phyloP scores from a whole-genome alignment of 495 filamentous ascomycete species.

The Aspergillus leporis region DNA sequence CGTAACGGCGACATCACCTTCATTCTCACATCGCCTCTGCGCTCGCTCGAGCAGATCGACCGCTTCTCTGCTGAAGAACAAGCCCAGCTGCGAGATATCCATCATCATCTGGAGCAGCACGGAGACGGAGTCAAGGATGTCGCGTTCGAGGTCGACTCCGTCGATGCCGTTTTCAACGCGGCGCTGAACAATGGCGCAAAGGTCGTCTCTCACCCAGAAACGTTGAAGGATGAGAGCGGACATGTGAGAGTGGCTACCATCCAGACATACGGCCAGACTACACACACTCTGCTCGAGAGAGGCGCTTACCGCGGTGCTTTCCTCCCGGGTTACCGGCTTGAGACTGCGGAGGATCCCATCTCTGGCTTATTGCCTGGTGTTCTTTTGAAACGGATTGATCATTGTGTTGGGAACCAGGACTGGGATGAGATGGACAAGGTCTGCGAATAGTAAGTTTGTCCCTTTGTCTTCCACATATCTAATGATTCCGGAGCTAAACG shows the following conservation, averaged over 20 bases:
- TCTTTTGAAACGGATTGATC: conserved; percentile 73
- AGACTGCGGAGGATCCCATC: conserved; percentile 48
- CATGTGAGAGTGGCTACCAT: conserved; percentile 71
- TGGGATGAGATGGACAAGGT: conserved; percentile 84
- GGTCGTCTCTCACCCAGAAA: conserved; percentile 57
- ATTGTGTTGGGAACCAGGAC: conserved; percentile 92
- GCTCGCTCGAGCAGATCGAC: conserved; percentile 51
- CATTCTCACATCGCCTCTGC: conserved; percentile 79
- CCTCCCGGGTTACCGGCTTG: conserved; percentile 72
- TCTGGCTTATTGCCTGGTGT: conserved; percentile 56
- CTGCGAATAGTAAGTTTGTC: conserved; percentile 64
- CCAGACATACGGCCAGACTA: conserved; percentile 87
- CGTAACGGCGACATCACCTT: conserved; percentile 76
- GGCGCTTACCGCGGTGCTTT: conserved; percentile 67
- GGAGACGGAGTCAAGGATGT: conserved; percentile 92
- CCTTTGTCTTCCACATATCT: conserved; percentile 2
- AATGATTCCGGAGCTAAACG: conserved; percentile 19
- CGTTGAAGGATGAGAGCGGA: conserved; percentile 47
- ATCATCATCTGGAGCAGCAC: conserved; percentile 74
- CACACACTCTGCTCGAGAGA: conserved; percentile 80
- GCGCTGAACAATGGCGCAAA: conserved; percentile 71
- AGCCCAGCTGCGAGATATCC: conserved; percentile 63
- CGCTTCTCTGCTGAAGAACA: conserved; percentile 57
- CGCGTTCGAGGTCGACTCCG: conserved; percentile 86
- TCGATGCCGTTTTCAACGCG: conserved; percentile 67